Base-by-base conservation (phyloP, 805 yeast species). In the Metschnikowia drakensbergensis region DNA sequence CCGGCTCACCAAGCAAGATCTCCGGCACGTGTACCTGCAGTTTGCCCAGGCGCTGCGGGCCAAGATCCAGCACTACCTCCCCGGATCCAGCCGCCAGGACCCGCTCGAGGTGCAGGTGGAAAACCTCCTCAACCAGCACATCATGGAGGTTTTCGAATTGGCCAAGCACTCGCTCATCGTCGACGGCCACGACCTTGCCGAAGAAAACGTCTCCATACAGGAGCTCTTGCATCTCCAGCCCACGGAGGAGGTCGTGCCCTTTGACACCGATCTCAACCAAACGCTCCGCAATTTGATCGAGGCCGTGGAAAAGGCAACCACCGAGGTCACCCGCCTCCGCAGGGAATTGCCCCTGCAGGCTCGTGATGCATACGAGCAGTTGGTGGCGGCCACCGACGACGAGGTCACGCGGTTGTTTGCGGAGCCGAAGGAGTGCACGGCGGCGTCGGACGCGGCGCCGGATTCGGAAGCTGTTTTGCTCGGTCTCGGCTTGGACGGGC, bases 221-320 rank as follows among this genome's bases (percentile, higher is more conserved):
- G 66, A 64, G 9, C 37, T 66, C 3, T 51, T 71, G 6, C 53
- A 67, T 23, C 51, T 67, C 34, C 55, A 58, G 32, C 64, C 71
- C 4, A 54, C 37, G 35, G 73, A 68, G 48, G 76, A 76, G 49
- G 74, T 81, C 6, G 94, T 84, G 60, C 89, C 91, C 0, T 86
- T 84, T 63, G 92, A 88, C 59, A 65, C 76, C 35, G 82, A 76
- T 17, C 64, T 86, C 50, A 84, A 85, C 62, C 82, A 79, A 49
- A 62, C 72, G 47, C 75, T 87, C 28, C 69, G 92, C 41, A 70
- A 74, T 42, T 56, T 79, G 42, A 79, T 86, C 52, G 74, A 74
- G 42, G 72, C 76, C 34, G 83, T 86, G 49, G 95, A 88, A 54
- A 76, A 74, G 42, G 79, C 78, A 51, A 80, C 88, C 0, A 75